Base-by-base conservation (phyloP, 257 asterid species). In the Petunia axillaris region DNA sequence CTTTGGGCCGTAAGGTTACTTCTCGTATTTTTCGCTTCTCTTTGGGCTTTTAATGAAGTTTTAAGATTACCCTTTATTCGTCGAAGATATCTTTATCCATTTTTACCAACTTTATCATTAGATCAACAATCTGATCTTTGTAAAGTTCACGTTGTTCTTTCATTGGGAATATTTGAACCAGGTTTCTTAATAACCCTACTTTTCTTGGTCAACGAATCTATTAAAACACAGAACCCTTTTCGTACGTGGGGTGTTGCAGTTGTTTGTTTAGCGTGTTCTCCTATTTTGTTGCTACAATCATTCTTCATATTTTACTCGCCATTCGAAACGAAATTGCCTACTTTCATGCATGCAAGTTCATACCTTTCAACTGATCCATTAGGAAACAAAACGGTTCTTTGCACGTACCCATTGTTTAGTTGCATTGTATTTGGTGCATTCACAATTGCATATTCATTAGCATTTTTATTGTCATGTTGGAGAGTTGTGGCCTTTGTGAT, bases 381-480 rank as follows among this genome's bases (percentile, higher is more conserved):
- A 0, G 97, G 92, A 1, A 73, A 85, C 39, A 76, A 64, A 38
- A 77, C 75, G 13, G 85, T 86, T 8, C 85, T 94, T 3, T 94
- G 98, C 85, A 86, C 88, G 1, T 94, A 89, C 82, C 98, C 98
- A 0, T 82, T 93, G 59, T 84, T 91, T 76, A 92, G 94, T 79
- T 81, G 91, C 79, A 55, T 89, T 0, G 59, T 88, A 2, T 92
- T 94, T 50, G 87, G 86, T 5, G 91, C 77, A 14, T 94, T 94
- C 76, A 81, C 88, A 48, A 81, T 82, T 1, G 88, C 75, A 2
- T 94, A 91, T 60, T 87, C 89, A 0, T 64, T 90, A 52, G 90
- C 85, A 0, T 92, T 94, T 78, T 14, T 91, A 82, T 6, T 91
- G 2, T 90, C 97, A 39, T 92, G 93, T 54, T 92, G 97, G 93